Percentiles rank a stretch among this genome's conserved stretches.
Conservation (phyloP, 2,329 filamentous ascomycete genomes). For the Ceratocystis ficicola region DNA sequence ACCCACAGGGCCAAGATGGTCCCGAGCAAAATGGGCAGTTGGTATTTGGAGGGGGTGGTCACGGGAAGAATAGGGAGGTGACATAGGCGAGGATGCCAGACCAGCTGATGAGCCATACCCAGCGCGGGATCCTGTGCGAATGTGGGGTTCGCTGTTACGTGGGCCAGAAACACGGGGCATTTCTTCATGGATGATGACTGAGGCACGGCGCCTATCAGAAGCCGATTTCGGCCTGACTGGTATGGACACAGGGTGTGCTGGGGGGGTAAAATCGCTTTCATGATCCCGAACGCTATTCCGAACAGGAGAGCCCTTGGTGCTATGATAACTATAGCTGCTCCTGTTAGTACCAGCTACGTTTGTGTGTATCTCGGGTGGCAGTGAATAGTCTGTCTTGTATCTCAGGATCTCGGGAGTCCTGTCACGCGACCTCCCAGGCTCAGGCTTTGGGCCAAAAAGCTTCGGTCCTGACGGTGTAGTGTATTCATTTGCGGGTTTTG, state of each 20-base stretch:
- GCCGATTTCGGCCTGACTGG: constrained; percentile 16
- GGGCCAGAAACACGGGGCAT: constrained; percentile 17
- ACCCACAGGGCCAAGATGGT: background rate
- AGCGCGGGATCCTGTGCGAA: constrained; percentile 13
- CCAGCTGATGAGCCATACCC: constrained; percentile 12
- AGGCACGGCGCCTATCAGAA: constrained; percentile 14
- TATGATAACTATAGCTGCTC: background rate
- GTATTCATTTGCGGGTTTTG: constrained; percentile 17
- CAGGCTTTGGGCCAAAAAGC: constrained; percentile 21
- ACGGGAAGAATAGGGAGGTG: constrained; percentile 10
- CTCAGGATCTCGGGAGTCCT: constrained; percentile 11
- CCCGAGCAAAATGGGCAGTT: background rate
- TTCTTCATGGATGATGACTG: constrained; percentile 16
- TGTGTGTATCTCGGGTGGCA: constrained; percentile 14
- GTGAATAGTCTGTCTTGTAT: constrained; percentile 12
- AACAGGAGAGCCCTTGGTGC: constrained; percentile 14
- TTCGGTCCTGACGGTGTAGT: constrained; percentile 12
- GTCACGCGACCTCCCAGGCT: constrained; percentile 15
- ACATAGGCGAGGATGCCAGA: constrained; percentile 19
- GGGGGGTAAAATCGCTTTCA: constrained; percentile 7
- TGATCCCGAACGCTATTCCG: constrained; percentile 2
- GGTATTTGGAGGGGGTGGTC: background rate
- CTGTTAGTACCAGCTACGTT: background rate
- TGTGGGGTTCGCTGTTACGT: constrained; percentile 15
- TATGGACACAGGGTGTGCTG: background rate